Conservation (phyloP, 2,329 filamentous ascomycete species). For the Akanthomyces muscarius region DNA sequence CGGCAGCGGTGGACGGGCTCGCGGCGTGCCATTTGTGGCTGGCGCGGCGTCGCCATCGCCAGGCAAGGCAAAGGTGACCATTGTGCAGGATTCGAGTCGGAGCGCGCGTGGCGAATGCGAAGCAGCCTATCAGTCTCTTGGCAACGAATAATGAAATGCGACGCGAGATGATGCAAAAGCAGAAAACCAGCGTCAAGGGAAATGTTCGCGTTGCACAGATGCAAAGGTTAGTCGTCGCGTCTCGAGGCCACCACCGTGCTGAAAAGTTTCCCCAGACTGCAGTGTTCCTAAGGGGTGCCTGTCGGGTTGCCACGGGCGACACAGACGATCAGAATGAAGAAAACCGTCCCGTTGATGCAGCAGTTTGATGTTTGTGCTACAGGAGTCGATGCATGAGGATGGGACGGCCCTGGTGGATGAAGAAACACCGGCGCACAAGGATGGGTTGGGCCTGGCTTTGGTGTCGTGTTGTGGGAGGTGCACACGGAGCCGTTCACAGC, state of each 20-base stretch:
- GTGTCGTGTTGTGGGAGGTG: constrained; percentile 14
- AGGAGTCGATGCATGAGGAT: constrained; percentile 10
- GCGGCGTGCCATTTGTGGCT: constrained; percentile 33
- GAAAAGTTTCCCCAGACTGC: background rate
- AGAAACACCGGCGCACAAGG: constrained; percentile 9
- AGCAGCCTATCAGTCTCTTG: background rate
- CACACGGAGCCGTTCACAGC: constrained; percentile 2
- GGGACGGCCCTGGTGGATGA: constrained; percentile 1
- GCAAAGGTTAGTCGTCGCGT: background rate
- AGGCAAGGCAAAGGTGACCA: constrained; percentile 39
- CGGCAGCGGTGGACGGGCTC: constrained; percentile 38
- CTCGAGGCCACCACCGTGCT: background rate
- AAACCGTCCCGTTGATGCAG: background rate
- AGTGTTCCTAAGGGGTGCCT: background rate
- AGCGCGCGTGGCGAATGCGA: constrained; percentile 1
- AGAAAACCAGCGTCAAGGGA: background rate
- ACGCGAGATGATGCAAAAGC: background rate
- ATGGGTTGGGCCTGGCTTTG: background rate
- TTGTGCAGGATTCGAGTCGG: constrained; percentile 19
- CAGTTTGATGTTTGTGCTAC: constrained; percentile 1
- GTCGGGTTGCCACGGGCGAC: constrained; percentile 7
- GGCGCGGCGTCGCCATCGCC: constrained; percentile 33
- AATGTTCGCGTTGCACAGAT: constrained; percentile 4
- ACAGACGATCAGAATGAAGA: background rate
- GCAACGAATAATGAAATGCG: background rate